Evolutionary conservation across 1,284 basidiomycete species (phyloP).

Genomic region (Vanrija humicola): DNA sequence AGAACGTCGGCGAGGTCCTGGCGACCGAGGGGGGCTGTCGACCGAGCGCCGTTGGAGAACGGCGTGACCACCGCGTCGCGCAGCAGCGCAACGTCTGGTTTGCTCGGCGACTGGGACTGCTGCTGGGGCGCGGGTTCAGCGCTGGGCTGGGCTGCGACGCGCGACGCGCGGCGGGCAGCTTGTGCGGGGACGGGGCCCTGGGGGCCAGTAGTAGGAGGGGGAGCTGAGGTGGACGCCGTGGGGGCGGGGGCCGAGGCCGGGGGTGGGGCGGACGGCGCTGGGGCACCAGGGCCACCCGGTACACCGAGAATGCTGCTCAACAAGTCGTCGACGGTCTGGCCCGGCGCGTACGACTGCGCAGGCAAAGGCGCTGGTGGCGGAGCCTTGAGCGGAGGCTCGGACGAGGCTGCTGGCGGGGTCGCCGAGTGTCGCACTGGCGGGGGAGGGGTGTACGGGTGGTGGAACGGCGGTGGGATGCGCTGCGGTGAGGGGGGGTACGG

Average conservation of each 20-base stretch:
- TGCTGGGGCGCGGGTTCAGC: not conserved
- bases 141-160: not conserved
- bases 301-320: slow-evolving; percentile 37
- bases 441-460: too few species aligned
- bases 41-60: not conserved
- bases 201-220: not conserved
- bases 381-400: not conserved
- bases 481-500: too few species aligned
- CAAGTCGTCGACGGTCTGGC: slow-evolving; percentile 42
- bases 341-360: slow-evolving; percentile 18
- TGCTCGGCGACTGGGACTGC: not conserved
- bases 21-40: not conserved
- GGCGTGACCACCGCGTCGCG: not conserved
- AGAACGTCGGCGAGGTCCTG: not conserved
- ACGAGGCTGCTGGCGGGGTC: too few species aligned
- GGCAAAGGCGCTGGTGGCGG: slow-evolving; percentile 2
- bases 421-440: too few species aligned
- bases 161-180: not conserved
- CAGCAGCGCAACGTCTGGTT: not conserved
- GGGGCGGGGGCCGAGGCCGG: not conserved
- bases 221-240: not conserved
- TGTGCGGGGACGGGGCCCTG: not conserved
- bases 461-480: too few species aligned
- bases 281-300: not conserved
- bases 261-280: not conserved